Conservation (phyloP, 169 alveolate genomes). For the Cryptosporidium viatorum region DNA sequence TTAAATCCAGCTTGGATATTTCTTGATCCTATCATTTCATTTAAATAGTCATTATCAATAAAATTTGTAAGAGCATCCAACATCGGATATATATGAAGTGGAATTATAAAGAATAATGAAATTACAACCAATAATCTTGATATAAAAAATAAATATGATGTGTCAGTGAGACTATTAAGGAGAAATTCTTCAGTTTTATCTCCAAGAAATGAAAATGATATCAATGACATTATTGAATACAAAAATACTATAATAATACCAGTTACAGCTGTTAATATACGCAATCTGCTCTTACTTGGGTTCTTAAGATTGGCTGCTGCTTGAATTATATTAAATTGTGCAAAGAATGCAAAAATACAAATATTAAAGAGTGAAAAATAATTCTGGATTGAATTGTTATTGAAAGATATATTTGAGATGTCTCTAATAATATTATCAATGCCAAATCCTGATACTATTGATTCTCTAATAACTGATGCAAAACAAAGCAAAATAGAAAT, state of each 20-base stretch:
- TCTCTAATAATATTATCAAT: neutral
- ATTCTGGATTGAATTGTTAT: neutral
- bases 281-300: constrained; percentile 23
- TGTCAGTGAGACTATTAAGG: neutral
- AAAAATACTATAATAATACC: constrained; percentile 58
- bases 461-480: neutral
- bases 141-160: neutral
- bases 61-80: constrained; percentile 54
- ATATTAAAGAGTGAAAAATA: constrained; percentile 45
- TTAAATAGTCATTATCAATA: constrained; percentile 36
- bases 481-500: constrained; percentile 44
- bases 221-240: constrained; percentile 27
- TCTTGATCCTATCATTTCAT: constrained; percentile 2
- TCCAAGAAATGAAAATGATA: constrained; percentile 31
- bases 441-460: neutral
- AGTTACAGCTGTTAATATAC: constrained; percentile 42
- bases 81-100: constrained; percentile 71
- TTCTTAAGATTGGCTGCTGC: constrained; percentile 26
- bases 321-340: constrained; percentile 62
- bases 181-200: constrained; percentile 29
- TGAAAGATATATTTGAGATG: neutral
- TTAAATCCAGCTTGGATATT: neutral
- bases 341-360: constrained; percentile 61
- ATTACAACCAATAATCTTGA: constrained; percentile 9
- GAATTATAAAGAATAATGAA: constrained; percentile 44